phyloP scores from a whole-genome alignment of 371 early-diverging fungal species.

The Lichtheimia ramosa region DNA sequence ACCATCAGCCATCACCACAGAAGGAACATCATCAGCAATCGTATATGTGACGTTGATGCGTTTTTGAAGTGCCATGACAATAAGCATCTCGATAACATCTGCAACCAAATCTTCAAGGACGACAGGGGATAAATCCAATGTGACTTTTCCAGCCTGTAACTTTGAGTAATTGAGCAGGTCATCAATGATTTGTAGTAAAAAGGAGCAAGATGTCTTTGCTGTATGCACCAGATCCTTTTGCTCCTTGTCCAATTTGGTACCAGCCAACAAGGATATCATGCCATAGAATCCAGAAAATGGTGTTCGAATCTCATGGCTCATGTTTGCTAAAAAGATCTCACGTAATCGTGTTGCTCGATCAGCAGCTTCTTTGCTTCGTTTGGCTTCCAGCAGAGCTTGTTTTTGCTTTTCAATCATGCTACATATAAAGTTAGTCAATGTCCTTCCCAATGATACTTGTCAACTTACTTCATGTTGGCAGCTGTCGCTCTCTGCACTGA shows the following conservation, averaged over 20 bases:
- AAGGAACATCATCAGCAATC: slow-evolving; percentile 34
- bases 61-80: slow-evolving; percentile 54
- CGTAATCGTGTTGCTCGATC: slow-evolving; percentile 39
- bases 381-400: slow-evolving; percentile 41
- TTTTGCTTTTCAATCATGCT: slow-evolving; percentile 53
- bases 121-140: slow-evolving; percentile 50
- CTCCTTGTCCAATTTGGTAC: slow-evolving; percentile 51
- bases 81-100: slow-evolving; percentile 58
- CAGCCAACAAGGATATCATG: slow-evolving; percentile 59
- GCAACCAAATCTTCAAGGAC: slow-evolving; percentile 54
- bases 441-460: no score
- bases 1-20: slow-evolving; percentile 53
- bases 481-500: slow-evolving; percentile 45
- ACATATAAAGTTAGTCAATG: background rate
- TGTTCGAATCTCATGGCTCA: slow-evolving; percentile 57
- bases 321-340: slow-evolving; percentile 61
- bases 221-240: slow-evolving; percentile 61
- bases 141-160: slow-evolving; percentile 62
- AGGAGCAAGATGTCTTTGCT: slow-evolving; percentile 61
- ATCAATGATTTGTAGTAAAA: slow-evolving; percentile 59
- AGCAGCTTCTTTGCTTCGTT: slow-evolving; percentile 51
- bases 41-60: slow-evolving; percentile 48
- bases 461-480: slow-evolving; percentile 33
- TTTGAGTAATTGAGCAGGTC: slow-evolving; percentile 66
- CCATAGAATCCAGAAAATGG: slow-evolving; percentile 64